Conservation (phyloP, 345 rosid species). For the Kandelia obovata region DNA sequence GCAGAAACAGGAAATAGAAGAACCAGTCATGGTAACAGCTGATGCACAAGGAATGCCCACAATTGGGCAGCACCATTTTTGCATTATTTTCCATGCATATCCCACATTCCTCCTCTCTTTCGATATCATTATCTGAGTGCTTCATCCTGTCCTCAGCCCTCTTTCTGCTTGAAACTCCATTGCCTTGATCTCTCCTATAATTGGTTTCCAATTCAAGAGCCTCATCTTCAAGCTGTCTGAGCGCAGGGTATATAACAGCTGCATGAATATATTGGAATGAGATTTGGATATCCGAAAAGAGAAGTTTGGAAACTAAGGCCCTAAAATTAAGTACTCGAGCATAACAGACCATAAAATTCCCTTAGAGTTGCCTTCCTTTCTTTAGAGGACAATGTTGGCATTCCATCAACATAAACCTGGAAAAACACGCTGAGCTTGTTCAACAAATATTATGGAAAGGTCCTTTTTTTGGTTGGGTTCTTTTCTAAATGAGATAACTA, state of each 20-base stretch:
- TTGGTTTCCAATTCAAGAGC: constrained; percentile 25
- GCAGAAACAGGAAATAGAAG: background rate
- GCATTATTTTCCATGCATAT: constrained; percentile 65
- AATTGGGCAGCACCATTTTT: constrained; percentile 52
- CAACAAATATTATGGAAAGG: background rate
- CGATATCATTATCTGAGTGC: constrained; percentile 30
- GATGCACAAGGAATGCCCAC: constrained; percentile 61
- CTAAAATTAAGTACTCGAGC: constrained; percentile 4
- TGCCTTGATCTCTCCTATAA: constrained; percentile 12
- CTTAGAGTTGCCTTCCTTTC: constrained; percentile 55
- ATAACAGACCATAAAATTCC: constrained; percentile 62
- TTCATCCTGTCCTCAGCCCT: constrained; percentile 31
- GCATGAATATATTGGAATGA: constrained; percentile 22
- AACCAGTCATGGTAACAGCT: constrained; percentile 69
- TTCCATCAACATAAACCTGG: constrained; percentile 63
- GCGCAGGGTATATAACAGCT: constrained; percentile 64
- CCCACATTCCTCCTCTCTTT: constrained; percentile 60
- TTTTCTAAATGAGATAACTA: no score
- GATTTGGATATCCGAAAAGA: background rate
- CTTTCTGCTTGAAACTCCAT: constrained; percentile 23
- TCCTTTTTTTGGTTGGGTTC: no score
- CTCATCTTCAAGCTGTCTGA: constrained; percentile 49
- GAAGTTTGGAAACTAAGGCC: background rate
- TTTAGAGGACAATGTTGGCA: constrained; percentile 46
- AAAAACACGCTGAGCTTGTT: background rate